A percentile compares a stretch with the other conserved stretches of the same genome.
These are phyloP conservation scores for Suillus bovinus DNA, from an alignment of 768 basidiomycete species.

Conservation along the genomic window DNA sequence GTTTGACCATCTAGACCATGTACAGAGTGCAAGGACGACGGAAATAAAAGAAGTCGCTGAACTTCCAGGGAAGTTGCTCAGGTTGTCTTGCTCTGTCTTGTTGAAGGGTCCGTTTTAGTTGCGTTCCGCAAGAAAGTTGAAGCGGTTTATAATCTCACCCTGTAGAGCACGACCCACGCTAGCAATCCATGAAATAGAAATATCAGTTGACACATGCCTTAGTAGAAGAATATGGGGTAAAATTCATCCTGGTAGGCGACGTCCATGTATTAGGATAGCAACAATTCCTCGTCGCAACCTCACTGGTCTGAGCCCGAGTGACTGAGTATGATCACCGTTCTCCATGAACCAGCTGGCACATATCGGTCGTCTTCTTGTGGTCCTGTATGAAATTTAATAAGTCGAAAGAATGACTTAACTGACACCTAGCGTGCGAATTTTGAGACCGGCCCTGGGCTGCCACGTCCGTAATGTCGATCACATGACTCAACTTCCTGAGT, in stretches of 20 bases:
- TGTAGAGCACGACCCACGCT: not conserved
- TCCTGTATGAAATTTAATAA: too few species aligned
- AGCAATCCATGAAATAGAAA: too few species aligned
- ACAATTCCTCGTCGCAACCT: not conserved
- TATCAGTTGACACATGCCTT: too few species aligned
- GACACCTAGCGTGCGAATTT: too few species aligned
- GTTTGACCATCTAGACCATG: too few species aligned
- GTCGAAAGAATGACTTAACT: too few species aligned
- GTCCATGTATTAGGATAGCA: not conserved
- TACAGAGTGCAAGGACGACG: not conserved
- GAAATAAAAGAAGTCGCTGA: not conserved
- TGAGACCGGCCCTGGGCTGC: too few species aligned
- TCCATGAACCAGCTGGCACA: not conserved
- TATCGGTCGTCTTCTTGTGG: too few species aligned
- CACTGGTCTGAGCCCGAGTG: not conserved
- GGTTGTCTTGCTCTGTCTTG: not conserved
- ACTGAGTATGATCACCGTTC: not conserved
- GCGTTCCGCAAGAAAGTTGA: not conserved
- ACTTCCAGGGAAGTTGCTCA: not conserved
- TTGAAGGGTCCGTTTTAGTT: not conserved
- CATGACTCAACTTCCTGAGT: too few species aligned
- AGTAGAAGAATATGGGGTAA: too few species aligned
- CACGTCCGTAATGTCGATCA: too few species aligned
- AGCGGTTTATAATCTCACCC: not conserved
- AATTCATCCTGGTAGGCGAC: not conserved